Conservation (phyloP, 2,329 filamentous ascomycete species). For the Uncinocarpus reesii region DNA sequence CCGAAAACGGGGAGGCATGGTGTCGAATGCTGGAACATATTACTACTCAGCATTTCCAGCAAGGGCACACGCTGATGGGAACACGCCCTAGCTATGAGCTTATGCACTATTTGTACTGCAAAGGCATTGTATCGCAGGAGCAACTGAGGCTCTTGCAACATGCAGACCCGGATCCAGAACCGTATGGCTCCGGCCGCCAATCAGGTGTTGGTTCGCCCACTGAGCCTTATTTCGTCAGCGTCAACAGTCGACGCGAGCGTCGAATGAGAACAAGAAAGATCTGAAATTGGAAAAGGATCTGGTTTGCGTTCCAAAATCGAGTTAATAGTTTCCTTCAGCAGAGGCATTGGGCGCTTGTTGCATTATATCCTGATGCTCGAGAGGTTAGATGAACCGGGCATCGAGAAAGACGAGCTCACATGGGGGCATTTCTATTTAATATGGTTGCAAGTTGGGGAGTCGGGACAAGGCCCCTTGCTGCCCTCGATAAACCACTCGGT, state of each 20-base stretch:
- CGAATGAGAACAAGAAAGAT: constrained; percentile 27
- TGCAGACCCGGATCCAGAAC: constrained; percentile 11
- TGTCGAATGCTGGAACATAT: constrained; percentile 36
- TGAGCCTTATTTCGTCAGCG: constrained; percentile 32
- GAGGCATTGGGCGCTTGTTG: background rate
- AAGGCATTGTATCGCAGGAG: constrained; percentile 34
- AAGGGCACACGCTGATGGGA: constrained; percentile 33
- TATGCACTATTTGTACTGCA: constrained; percentile 37
- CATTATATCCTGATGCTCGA: background rate
- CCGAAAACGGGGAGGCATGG: constrained; percentile 28
- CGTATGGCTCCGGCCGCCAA: constrained; percentile 26
- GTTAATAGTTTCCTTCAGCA: too few species aligned
- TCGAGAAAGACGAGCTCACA: background rate
- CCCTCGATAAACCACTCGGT: too few species aligned
- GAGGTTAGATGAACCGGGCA: background rate
- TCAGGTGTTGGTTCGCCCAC: constrained; percentile 28
- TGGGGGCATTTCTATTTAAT: background rate
- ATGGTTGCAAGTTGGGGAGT: too few species aligned
- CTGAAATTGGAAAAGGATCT: background rate
- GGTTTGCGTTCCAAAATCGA: too few species aligned
- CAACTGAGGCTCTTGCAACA: constrained; percentile 37
- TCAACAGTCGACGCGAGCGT: constrained; percentile 25
- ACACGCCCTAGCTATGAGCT: constrained; percentile 36
- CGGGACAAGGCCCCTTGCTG: too few species aligned
- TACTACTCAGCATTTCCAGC: constrained; percentile 32